A percentile compares a stretch with the other conserved stretches of the same genome.
Evolutionary conservation across 768 basidiomycete genomes (phyloP).

Genomic region (Galerina marginata): DNA sequence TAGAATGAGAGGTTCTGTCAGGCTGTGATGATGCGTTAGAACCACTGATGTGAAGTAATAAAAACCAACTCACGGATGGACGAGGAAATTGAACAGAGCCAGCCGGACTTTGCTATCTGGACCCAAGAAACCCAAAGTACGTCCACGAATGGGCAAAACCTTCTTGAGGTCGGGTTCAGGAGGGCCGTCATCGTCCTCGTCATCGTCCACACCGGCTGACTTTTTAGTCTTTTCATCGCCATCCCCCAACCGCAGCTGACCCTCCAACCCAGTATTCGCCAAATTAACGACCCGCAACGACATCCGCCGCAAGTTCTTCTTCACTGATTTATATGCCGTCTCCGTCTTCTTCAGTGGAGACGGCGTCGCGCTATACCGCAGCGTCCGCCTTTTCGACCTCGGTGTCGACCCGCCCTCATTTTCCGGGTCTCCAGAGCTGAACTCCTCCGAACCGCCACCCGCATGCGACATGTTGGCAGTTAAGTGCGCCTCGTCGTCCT

Average conservation of each 20-base stretch:
- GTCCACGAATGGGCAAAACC: slow-evolving; percentile 67
- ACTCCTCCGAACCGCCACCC: slow-evolving; percentile 32
- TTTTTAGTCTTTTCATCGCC: slow-evolving; percentile 39
- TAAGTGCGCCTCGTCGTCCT: slow-evolving; percentile 65
- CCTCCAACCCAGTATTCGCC: slow-evolving; percentile 62
- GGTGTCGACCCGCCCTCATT: slow-evolving; percentile 46
- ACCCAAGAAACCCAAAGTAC: slow-evolving; percentile 79
- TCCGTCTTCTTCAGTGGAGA: slow-evolving; percentile 69
- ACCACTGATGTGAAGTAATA: neutral
- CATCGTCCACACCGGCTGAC: slow-evolving; percentile 35
- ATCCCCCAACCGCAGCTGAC: slow-evolving; percentile 61
- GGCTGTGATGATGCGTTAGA: slow-evolving; percentile 45
- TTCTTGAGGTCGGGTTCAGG: slow-evolving; percentile 49
- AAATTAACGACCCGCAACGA: slow-evolving; percentile 86
- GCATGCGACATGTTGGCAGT: slow-evolving; percentile 55
- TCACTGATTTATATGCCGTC: slow-evolving; percentile 61
- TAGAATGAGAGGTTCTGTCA: slow-evolving; percentile 87
- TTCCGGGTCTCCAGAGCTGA: slow-evolving; percentile 54
- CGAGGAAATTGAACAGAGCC: slow-evolving; percentile 68
- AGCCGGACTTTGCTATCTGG: slow-evolving; percentile 68
- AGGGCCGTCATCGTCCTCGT: slow-evolving; percentile 41
- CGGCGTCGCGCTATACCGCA: slow-evolving; percentile 57
- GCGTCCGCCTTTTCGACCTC: slow-evolving; percentile 43
- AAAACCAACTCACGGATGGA: slow-evolving; percentile 64
- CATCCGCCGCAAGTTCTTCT: slow-evolving; percentile 61